A percentile compares a stretch with the other conserved stretches of the same genome.
Evolutionary conservation across 2,329 filamentous ascomycete genomes (phyloP).

Genomic region (Pleomassaria siparia): DNA sequence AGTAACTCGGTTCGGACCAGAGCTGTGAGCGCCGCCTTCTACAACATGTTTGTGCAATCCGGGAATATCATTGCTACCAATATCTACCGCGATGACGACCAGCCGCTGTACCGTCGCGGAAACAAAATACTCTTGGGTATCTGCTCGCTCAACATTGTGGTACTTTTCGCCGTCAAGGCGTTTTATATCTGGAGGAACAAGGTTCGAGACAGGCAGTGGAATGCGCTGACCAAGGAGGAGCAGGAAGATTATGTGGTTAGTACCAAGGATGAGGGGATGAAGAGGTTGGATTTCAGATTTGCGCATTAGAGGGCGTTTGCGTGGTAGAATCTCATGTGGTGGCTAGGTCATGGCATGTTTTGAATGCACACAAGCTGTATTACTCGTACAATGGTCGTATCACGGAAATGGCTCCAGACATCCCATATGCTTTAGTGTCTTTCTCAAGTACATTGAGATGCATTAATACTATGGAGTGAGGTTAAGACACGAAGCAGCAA

Average conservation of each 20-base stretch:
- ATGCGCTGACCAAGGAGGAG: constrained; percentile 31
- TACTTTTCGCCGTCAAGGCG: constrained; percentile 41
- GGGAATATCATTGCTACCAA: constrained; percentile 51
- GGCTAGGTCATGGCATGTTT: no score
- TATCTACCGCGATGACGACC: constrained; percentile 46
- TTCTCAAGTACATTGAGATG: no score
- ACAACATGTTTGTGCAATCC: constrained; percentile 51
- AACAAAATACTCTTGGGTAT: constrained; percentile 42
- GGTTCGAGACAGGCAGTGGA: constrained; percentile 28
- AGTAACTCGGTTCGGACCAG: constrained; percentile 44
- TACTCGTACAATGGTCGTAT: no score
- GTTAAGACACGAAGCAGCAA: no score
- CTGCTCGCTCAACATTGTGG: constrained; percentile 32
- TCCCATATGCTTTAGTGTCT: no score
- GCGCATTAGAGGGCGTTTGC: constrained; percentile 24
- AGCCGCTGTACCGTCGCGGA: constrained; percentile 37
- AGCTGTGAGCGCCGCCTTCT: constrained; percentile 44
- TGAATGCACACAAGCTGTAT: no score
- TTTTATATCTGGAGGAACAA: constrained; percentile 48
- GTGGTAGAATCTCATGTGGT: no score
- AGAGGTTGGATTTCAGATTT: constrained; percentile 35
- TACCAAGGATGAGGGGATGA: constrained; percentile 32
- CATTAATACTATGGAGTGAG: no score
- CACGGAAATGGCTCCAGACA: no score
- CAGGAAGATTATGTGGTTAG: constrained; percentile 29